phyloP scores from a whole-genome alignment of 2,329 filamentous ascomycete species.

The Aureobasidium musti region DNA sequence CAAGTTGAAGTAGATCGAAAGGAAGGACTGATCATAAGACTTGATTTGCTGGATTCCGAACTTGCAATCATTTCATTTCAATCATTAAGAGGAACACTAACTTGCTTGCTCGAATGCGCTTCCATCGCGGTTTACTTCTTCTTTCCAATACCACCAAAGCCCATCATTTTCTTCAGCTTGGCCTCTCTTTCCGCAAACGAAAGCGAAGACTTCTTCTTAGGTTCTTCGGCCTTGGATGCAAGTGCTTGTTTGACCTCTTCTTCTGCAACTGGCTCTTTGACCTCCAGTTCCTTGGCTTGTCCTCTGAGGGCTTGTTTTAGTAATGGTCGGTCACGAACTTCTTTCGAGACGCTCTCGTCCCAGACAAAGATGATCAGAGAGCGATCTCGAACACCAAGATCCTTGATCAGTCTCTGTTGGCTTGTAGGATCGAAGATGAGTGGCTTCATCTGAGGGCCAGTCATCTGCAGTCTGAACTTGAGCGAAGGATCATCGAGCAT shows the following conservation, averaged over 20 bases:
- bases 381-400: slow-evolving; percentile 68
- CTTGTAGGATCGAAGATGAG: slow-evolving; percentile 41
- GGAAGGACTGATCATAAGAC: no score
- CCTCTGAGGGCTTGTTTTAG: slow-evolving; percentile 61
- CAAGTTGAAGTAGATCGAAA: no score
- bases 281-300: slow-evolving; percentile 66
- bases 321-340: slow-evolving; percentile 59
- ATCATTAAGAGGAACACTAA: slow-evolving; percentile 6
- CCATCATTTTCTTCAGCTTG: slow-evolving; percentile 69
- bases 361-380: slow-evolving; percentile 77
- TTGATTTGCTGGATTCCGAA: no score
- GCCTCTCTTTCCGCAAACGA: slow-evolving; percentile 39
- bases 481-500: slow-evolving; percentile 66
- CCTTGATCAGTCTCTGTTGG: slow-evolving; percentile 64
- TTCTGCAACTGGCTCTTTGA: slow-evolving; percentile 53
- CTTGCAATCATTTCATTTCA: background rate
- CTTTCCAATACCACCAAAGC: slow-evolving; percentile 59
- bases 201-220: slow-evolving; percentile 35
- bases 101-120: background rate
- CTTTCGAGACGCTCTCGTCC: slow-evolving; percentile 62
- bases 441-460: slow-evolving; percentile 56
- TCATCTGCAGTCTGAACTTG: slow-evolving; percentile 71
- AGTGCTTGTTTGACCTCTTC: slow-evolving; percentile 9
- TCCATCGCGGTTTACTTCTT: slow-evolving; percentile 53
- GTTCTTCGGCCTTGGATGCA: slow-evolving; percentile 50